Evolutionary conservation across 805 yeast genomes (phyloP).

Genomic region (Kurtzmaniella fragi): DNA sequence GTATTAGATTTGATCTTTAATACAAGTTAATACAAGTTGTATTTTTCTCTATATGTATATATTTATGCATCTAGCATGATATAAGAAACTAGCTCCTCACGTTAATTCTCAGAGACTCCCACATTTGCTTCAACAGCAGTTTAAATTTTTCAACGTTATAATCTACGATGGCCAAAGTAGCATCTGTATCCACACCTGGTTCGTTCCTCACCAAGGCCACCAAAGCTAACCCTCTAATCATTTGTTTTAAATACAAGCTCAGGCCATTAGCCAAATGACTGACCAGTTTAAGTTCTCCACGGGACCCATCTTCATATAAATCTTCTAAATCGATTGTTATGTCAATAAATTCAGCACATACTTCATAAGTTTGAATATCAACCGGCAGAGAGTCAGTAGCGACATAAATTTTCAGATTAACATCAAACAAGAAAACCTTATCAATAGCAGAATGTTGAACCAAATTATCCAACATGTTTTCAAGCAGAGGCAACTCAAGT

Average conservation of each 20-base stretch:
- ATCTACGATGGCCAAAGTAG: slow-evolving; percentile 65
- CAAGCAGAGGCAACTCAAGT: slow-evolving; percentile 82
- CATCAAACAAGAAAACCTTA: slow-evolving; percentile 87
- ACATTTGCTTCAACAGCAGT: slow-evolving; percentile 68
- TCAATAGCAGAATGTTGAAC: slow-evolving; percentile 89
- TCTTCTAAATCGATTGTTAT: slow-evolving; percentile 86
- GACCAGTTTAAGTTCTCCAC: slow-evolving; percentile 47
- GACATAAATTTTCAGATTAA: slow-evolving; percentile 87
- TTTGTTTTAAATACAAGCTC: slow-evolving; percentile 78
- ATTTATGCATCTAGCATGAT: too few species aligned
- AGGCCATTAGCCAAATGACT: slow-evolving; percentile 80
- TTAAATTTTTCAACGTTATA: slow-evolving; percentile 82
- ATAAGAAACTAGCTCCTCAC: too few species aligned
- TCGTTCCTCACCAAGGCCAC: slow-evolving; percentile 81
- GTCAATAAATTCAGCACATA: slow-evolving; percentile 95
- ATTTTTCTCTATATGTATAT: too few species aligned
- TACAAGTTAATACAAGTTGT: too few species aligned
- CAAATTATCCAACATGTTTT: slow-evolving; percentile 80
- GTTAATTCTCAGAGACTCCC: slow-evolving; percentile 39
- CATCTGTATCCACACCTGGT: slow-evolving; percentile 33
- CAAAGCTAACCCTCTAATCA: slow-evolving; percentile 89
- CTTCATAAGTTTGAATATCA: slow-evolving; percentile 92
- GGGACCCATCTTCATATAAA: slow-evolving; percentile 38
- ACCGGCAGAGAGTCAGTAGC: slow-evolving; percentile 97
- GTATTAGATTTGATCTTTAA: too few species aligned